Evolutionary conservation across 495 filamentous ascomycete species (phyloP), one percentile per base, ranked within the genome.

Genomic region (Hyphodiscus hymeniophilus): DNA sequence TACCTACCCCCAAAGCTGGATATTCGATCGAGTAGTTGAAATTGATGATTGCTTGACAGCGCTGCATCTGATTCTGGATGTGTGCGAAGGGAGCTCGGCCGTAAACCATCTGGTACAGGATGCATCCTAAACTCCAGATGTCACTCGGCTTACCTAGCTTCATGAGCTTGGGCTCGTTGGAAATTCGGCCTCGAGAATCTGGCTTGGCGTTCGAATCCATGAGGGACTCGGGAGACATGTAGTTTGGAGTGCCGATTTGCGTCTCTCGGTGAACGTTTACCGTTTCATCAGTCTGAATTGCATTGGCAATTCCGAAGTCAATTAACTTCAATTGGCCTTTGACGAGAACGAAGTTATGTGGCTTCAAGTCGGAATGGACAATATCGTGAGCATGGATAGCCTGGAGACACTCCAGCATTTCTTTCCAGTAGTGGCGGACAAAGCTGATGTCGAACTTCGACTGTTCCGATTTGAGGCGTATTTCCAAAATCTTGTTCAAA

Each of bases 51-150:
- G 90, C 89, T 68, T 80, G 68, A 59, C 76, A 77, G 7, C 83
- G 76, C 15, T 72, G 66, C 63, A 89, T 84, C 61, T 85, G 86
- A 66, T 89, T 87, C 12, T 77, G 68, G 53, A 98, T 94, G 59
- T 95, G 89, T 8, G 85, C 88, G 56, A 98, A 98, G 3, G 92
- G 92, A 7, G 89, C 85, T 24, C 82, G 76, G 35, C 91, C 91
- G 63, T 97, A 97, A 0, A 88, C 84, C 88, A 98, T 94, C 65
- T 97, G 92, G 65, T 94, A 97, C 20, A 98, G 66, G 45, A 98
- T 97, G 59, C 92, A 97, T 7, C 92, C 92, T 22, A 98, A 66
- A 64, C 82, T 89, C 92, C 92, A 98, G 8, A 98, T 84, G 67
- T 98, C 92, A 56, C 83, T 88, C 12, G 91, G 84, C 55, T 96